A percentile compares a stretch with the other conserved stretches of the same genome.
These are phyloP conservation scores for Podaxis sp. DNA, from an alignment of 768 basidiomycete genomes.

Conservation along the genomic window DNA sequence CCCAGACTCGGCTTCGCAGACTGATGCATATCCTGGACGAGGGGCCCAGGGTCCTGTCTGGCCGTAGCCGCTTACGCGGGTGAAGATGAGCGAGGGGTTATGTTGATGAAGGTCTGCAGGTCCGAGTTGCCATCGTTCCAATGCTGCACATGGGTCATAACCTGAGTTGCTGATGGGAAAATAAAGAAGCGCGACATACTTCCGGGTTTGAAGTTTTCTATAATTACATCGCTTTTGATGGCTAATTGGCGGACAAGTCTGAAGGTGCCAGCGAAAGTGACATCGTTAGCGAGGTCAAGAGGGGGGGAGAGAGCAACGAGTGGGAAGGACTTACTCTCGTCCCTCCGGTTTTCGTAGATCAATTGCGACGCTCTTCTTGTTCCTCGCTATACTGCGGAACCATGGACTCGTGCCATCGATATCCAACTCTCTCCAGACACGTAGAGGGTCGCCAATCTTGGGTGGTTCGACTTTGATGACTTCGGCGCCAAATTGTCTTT, in stretches of 20 bases:
- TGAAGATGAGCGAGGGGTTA: slow-evolving; percentile 87
- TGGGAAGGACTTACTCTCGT: slow-evolving; percentile 24
- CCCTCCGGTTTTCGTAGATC: slow-evolving; percentile 42
- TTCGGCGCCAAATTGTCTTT: slow-evolving; percentile 68
- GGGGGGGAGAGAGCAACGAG: neutral
- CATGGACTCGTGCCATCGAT: slow-evolving; percentile 68
- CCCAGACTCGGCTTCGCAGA: slow-evolving; percentile 73
- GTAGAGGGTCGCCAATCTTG: slow-evolving; percentile 56
- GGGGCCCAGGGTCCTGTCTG: slow-evolving; percentile 73
- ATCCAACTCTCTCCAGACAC: slow-evolving; percentile 70
- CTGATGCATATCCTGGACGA: slow-evolving; percentile 68
- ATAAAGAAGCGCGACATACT: slow-evolving; percentile 38
- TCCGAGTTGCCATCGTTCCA: slow-evolving; percentile 67
- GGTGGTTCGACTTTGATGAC: slow-evolving; percentile 71
- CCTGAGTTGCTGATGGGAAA: neutral
- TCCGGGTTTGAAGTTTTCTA: slow-evolving; percentile 75
- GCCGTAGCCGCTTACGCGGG: slow-evolving; percentile 77
- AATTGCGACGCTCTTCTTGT: slow-evolving; percentile 72
- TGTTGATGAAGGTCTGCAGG: slow-evolving; percentile 57
- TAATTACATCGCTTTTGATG: slow-evolving; percentile 56
- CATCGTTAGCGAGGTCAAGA: neutral
- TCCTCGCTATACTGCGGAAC: slow-evolving; percentile 67
- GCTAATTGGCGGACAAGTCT: slow-evolving; percentile 63
- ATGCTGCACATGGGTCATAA: slow-evolving; percentile 32
- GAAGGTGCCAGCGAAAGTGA: slow-evolving; percentile 1